Evolutionary conservation across 768 basidiomycete species (phyloP).

Genomic region (Multifurca ochricompacta): DNA sequence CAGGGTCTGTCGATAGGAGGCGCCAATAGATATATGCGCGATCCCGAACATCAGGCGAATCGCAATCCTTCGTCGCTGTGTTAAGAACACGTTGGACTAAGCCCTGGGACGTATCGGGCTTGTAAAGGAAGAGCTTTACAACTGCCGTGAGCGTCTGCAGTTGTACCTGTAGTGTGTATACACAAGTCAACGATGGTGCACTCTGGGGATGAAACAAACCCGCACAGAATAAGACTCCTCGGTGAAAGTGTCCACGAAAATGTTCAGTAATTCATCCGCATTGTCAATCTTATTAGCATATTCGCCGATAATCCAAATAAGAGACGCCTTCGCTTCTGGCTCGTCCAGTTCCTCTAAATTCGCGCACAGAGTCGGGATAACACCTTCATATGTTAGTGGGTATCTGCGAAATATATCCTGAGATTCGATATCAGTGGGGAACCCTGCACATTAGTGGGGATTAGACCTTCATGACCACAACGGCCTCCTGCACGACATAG

Average conservation of each 20-base stretch:
- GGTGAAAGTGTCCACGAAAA: slow-evolving; percentile 86
- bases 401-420: slow-evolving; percentile 99
- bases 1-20: slow-evolving; percentile 87
- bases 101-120: slow-evolving; percentile 86
- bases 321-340: slow-evolving; percentile 93
- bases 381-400: slow-evolving; percentile 91
- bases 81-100: slow-evolving; percentile 88
- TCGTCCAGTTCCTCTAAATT: slow-evolving; percentile 97
- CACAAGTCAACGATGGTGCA: neutral
- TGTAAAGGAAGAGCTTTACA: slow-evolving; percentile 93
- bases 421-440: neutral
- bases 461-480: slow-evolving; percentile 95
- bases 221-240: slow-evolving; percentile 89
- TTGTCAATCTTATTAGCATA: slow-evolving; percentile 93
- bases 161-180: slow-evolving; percentile 34
- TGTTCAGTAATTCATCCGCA: slow-evolving; percentile 82
- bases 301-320: slow-evolving; percentile 99
- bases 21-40: slow-evolving; percentile 99
- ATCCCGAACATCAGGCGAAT: slow-evolving; percentile 94
- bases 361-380: slow-evolving; percentile 90
- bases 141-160: slow-evolving; percentile 86
- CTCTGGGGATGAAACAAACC: slow-evolving; percentile 1
- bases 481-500: slow-evolving; percentile 97
- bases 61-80: slow-evolving; percentile 95
- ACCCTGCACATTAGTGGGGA: too few relatives aligned